Base-by-base conservation (phyloP, 176 grass and related monocot species). In the Stipa capillata region DNA sequence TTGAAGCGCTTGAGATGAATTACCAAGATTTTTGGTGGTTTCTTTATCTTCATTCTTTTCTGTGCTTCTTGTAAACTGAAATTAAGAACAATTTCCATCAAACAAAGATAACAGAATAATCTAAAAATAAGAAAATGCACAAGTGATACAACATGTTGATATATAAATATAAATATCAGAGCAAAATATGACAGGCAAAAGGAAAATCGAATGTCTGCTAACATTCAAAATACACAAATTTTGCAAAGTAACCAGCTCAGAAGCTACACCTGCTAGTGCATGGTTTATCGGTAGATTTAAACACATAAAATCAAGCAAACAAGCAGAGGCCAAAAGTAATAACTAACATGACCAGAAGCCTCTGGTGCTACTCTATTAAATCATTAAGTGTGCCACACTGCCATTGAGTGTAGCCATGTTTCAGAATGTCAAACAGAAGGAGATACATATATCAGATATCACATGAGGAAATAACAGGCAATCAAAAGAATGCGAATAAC, bases 1-100 rank as follows among this genome's bases (percentile, higher is more conserved):
- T 97, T 97, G 67, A 97, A 97, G 12, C 90, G 90, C 71, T 97
- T 97, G 25, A 97, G 88, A 82, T 98, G 95, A 74, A 98, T 98
- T 61, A 98, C 95, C 47, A 98, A 81, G 47, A 98, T 88, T 77
- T 90, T 97, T 74, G 93, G 88, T 45, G 85, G 88, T 69, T 89
- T 89, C 80, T 97, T 97, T 72, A 97, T 93, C 76, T 97, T 97
- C 93, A 97, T 89, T 69, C 90, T 88, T 82, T 97, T 97, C 72
- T 97, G 88, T 18, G 93, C 88, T 90, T 93, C 90, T 82, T 97
- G 93, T 50, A 97, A 72, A 84, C 93, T 97, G 82, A 92, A 64
- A 33, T 21, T 24, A 83, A 54, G n/a, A 72, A 73, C 41, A 39
- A 20, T 36, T 56, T 79, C 52, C 32, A 74, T 34, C 56, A 77